A percentile compares a stretch with the other conserved stretches of the same genome.
Evolutionary conservation across 129 eudicot genomes (phyloP).

Genomic region (Helichrysum umbraculigerum): DNA sequence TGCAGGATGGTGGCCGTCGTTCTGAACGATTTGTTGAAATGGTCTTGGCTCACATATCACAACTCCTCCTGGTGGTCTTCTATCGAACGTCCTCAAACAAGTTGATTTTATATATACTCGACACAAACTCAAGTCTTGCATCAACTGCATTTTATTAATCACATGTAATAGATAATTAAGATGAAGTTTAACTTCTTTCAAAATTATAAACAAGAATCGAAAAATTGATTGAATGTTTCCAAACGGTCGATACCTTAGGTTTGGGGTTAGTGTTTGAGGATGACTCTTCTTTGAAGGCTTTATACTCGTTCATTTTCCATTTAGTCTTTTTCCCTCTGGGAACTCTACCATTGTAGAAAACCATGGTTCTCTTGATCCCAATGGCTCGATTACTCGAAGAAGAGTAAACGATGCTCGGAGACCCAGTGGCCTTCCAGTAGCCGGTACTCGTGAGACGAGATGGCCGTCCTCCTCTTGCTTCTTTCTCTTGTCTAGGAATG

Average conservation of each 20-base stretch:
- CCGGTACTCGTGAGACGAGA: conserved; percentile 57
- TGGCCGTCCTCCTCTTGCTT: conserved; percentile 63
- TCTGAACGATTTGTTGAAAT: conserved; percentile 25
- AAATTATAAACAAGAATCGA: neutral
- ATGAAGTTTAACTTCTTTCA: too few relatives aligned
- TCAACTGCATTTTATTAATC: conserved; percentile 30
- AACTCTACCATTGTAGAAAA: conserved; percentile 66
- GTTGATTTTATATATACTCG: conserved; percentile 53
- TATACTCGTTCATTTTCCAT: conserved; percentile 83
- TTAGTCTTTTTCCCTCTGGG: conserved; percentile 55
- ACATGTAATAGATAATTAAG: too few relatives aligned
- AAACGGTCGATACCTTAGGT: conserved; percentile 29
- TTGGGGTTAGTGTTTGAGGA: conserved; percentile 33
- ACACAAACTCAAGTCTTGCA: conserved; percentile 57
- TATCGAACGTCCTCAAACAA: conserved; percentile 54
- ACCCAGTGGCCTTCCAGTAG: conserved; percentile 78
- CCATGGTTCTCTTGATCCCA: conserved; percentile 66
- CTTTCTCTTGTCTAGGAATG: conserved; percentile 52
- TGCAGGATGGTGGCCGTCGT: conserved; percentile 16
- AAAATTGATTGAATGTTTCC: neutral
- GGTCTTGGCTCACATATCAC: neutral
- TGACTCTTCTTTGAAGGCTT: conserved; percentile 34
- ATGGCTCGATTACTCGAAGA: conserved; percentile 40
- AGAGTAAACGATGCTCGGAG: conserved; percentile 55
- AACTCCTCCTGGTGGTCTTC: conserved; percentile 39